These are phyloP conservation scores for Talaromyces trachyspermus DNA, from an alignment of 495 filamentous ascomycete genomes.

Conservation along the genomic window DNA sequence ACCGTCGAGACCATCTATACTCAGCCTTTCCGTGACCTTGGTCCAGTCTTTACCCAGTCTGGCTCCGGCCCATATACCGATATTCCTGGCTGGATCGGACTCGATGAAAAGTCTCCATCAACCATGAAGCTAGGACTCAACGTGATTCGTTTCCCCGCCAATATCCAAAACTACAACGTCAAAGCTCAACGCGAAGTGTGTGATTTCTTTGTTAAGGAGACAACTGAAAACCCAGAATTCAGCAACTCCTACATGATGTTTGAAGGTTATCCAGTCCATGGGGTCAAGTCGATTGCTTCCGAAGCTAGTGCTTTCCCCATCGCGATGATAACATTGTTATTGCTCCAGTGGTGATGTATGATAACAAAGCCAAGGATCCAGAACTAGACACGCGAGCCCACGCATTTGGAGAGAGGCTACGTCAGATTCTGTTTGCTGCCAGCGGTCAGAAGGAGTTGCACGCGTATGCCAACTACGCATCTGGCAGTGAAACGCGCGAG, in stretches of 20 bases:
- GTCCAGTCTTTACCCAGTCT: too few relatives aligned
- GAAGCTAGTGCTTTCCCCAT: slow-evolving; percentile 31
- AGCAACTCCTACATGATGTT: slow-evolving; percentile 21
- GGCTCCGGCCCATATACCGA: too few relatives aligned
- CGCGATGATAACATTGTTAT: slow-evolving; percentile 21
- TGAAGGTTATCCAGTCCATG: slow-evolving; percentile 33
- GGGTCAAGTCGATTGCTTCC: slow-evolving; percentile 17
- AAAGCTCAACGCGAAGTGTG: too few relatives aligned
- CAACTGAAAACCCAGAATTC: slow-evolving; percentile 35
- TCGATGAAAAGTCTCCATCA: too few relatives aligned
- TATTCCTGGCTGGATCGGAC: too few relatives aligned
- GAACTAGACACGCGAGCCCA: slow-evolving; percentile 14
- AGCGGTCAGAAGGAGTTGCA: slow-evolving; percentile 17
- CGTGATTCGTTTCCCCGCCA: too few relatives aligned
- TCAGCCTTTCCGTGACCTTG: too few relatives aligned
- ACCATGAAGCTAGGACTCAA: too few relatives aligned
- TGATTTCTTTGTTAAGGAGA: too few relatives aligned
- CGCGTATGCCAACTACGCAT: slow-evolving; percentile 45
- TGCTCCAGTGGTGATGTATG: slow-evolving; percentile 13
- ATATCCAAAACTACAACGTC: too few relatives aligned
- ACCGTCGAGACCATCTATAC: too few relatives aligned
- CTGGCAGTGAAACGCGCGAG: slow-evolving; percentile 30
- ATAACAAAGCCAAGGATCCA: slow-evolving; percentile 7
- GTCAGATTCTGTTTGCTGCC: slow-evolving; percentile 14
- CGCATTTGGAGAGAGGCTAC: slow-evolving; percentile 14